Evolutionary conservation across 2,329 filamentous ascomycete species (phyloP).

Genomic region (Pestalotiopsis sp.): DNA sequence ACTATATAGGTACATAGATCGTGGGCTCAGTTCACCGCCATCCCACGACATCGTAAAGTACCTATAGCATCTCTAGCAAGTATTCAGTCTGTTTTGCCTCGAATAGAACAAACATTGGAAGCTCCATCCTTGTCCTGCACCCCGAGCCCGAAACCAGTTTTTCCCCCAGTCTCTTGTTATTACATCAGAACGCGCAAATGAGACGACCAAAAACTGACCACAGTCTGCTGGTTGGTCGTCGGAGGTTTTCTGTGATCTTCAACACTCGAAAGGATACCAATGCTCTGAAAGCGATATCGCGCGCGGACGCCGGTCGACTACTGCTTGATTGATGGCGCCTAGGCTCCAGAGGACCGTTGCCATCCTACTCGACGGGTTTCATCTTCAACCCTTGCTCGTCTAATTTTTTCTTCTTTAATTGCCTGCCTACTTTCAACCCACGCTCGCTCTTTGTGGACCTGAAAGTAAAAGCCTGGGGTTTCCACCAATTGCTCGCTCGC

Average conservation of each 20-base stretch:
- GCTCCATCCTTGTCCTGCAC: neutral
- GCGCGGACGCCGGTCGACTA: neutral
- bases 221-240: constrained; percentile 1
- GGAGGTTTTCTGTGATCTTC: neutral
- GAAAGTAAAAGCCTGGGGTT: too few species aligned
- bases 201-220: neutral
- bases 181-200: constrained; percentile 3
- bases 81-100: neutral
- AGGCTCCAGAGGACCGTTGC: too few species aligned
- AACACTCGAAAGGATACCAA: neutral
- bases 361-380: too few species aligned
- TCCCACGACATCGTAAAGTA: neutral
- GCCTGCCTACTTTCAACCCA: too few species aligned
- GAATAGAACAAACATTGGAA: neutral
- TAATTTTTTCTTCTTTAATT: too few species aligned
- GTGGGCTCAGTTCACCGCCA: neutral
- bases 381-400: too few species aligned
- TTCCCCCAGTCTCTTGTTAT: neutral
- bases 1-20: neutral
- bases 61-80: neutral
- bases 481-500: neutral
- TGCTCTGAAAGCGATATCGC: neutral
- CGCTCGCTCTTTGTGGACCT: too few species aligned
- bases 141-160: constrained; percentile 7
- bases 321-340: too few species aligned